Evolutionary conservation across 805 yeast species (phyloP).

Genomic region (Grigorovia yakushimaensis): DNA sequence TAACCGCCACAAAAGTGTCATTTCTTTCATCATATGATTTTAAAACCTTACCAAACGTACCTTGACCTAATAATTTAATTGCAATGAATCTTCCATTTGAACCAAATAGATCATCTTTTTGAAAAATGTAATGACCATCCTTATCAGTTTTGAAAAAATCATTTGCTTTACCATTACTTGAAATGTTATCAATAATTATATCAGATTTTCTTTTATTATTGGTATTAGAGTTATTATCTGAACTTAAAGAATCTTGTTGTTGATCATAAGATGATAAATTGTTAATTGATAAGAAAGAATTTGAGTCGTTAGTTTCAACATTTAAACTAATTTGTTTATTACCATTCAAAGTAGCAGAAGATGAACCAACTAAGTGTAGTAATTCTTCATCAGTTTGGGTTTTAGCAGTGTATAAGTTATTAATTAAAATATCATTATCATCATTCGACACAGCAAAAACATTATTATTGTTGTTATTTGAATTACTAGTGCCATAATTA

Average conservation of each 20-base stretch:
- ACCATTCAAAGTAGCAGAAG: constrained; percentile 25
- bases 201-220: not conserved
- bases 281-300: not conserved
- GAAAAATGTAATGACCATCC: constrained; percentile 66
- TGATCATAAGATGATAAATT: not conserved
- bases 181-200: not conserved
- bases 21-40: constrained; percentile 60
- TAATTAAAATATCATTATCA: not conserved
- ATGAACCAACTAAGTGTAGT: constrained; percentile 25
- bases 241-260: not conserved
- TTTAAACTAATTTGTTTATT: constrained; percentile 20
- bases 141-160: constrained; percentile 35
- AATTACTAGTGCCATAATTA: not conserved
- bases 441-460: not conserved
- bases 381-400: constrained; percentile 26
- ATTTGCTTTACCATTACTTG: not conserved
- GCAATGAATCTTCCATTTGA: constrained; percentile 55
- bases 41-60: constrained; percentile 97
- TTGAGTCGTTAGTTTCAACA: constrained; percentile 7
- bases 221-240: not conserved
- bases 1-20: constrained; percentile 65
- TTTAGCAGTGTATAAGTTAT: not conserved
- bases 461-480: not conserved
- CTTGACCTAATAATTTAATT: constrained; percentile 72
- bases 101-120: constrained; percentile 53